A percentile compares a stretch with the other conserved stretches of the same genome.
Evolutionary conservation across 2,329 filamentous ascomycete genomes (phyloP).

Genomic region (Fusarium tricinctum): DNA sequence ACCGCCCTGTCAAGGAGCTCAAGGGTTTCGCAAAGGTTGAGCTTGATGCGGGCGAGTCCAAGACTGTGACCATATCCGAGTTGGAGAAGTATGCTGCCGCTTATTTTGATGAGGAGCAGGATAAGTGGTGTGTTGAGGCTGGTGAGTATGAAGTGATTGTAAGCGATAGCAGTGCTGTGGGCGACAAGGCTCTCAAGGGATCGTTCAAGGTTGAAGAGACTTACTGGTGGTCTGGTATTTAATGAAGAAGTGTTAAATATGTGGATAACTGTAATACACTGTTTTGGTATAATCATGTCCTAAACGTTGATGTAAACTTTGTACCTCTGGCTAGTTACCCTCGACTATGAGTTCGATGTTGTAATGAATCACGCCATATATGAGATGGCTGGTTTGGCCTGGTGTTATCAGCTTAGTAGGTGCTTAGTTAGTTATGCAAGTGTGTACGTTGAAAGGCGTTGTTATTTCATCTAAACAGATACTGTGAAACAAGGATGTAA

Average conservation of each 20-base stretch:
- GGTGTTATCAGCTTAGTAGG: too few relatives aligned
- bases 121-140: slow-evolving; percentile 75
- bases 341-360: too few relatives aligned
- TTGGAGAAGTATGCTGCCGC: slow-evolving; percentile 75
- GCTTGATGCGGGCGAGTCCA: slow-evolving; percentile 70
- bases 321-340: not conserved
- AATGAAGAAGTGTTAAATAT: not conserved
- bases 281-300: not conserved
- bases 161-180: slow-evolving; percentile 67
- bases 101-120: slow-evolving; percentile 78
- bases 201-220: slow-evolving; percentile 72
- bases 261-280: not conserved
- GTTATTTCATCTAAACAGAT: too few relatives aligned
- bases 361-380: too few relatives aligned
- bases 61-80: slow-evolving; percentile 68
- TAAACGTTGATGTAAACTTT: not conserved
- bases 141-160: slow-evolving; percentile 75
- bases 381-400: too few relatives aligned
- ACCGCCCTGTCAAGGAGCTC: slow-evolving; percentile 71
- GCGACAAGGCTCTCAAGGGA: slow-evolving; percentile 63
- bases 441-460: too few relatives aligned
- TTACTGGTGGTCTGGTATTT: slow-evolving; percentile 75
- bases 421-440: too few relatives aligned
- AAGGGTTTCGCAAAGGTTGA: slow-evolving; percentile 76
- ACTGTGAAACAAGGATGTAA: too few relatives aligned